A percentile compares a stretch with the other conserved stretches of the same genome.
phyloP scores from a whole-genome alignment of 805 yeast species.

The Myxozyma nipponensis region DNA sequence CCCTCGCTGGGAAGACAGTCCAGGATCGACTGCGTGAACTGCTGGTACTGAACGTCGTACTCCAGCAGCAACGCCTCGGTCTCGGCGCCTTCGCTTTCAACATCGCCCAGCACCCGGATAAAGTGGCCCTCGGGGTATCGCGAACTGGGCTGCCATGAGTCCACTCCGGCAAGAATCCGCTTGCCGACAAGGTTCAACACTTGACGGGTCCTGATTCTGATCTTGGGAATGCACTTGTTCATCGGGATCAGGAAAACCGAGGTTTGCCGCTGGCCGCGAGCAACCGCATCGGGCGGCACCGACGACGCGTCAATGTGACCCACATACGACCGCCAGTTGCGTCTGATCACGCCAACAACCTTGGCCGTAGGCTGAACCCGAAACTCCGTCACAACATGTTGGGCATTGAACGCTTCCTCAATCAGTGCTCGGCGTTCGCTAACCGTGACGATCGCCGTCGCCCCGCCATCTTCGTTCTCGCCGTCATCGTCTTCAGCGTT shows the following conservation, averaged over 20 bases:
- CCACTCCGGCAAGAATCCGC: constrained; percentile 88
- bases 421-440: constrained; percentile 68
- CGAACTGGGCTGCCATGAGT: constrained; percentile 83
- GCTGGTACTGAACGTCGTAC: constrained; percentile 95
- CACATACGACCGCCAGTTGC: constrained; percentile 95
- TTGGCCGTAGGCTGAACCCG: constrained; percentile 87
- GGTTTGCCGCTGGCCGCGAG: constrained; percentile 55
- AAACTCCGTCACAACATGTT: constrained; percentile 41
- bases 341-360: constrained; percentile 78
- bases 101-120: constrained; percentile 80
- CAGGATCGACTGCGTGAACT: constrained; percentile 86
- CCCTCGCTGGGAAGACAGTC: constrained; percentile 94
- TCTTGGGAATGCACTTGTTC: constrained; percentile 84
- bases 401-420: constrained; percentile 69
- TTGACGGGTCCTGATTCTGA: constrained; percentile 82
- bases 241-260: constrained; percentile 75
- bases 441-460: constrained; percentile 49
- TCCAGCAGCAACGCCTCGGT: constrained; percentile 91
- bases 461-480: constrained; percentile 44
- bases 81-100: constrained; percentile 91
- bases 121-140: constrained; percentile 93
- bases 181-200: constrained; percentile 79
- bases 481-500: constrained; percentile 46
- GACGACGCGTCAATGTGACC: constrained; percentile 86
- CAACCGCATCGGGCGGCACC: constrained; percentile 44